Percentiles rank a stretch among this genome's conserved stretches.
These are phyloP conservation scores for Dactylellina drechsleri DNA, from an alignment of 2,329 filamentous ascomycete species.

Conservation along the genomic window DNA sequence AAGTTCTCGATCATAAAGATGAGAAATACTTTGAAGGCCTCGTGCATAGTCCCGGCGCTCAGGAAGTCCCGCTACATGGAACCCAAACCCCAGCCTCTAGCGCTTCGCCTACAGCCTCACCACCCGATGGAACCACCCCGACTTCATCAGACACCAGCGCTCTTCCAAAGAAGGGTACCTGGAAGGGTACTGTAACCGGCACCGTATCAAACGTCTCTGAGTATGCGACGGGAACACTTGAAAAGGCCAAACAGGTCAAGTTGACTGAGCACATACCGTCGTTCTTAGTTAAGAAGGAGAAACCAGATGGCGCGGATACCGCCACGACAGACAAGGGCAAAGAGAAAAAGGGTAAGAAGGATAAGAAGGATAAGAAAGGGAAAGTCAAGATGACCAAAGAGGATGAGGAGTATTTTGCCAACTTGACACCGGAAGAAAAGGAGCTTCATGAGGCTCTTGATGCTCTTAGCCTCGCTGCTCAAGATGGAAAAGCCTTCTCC, in stretches of 20 bases:
- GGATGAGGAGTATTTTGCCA: constrained; percentile 40
- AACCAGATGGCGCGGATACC: constrained; percentile 55
- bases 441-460: constrained; percentile 85
- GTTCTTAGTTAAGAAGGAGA: constrained; percentile 55
- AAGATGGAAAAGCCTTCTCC: constrained; percentile 83
- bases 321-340: constrained; percentile 42
- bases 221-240: constrained; percentile 31
- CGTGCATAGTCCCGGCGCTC: constrained; percentile 28
- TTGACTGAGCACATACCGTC: constrained; percentile 48
- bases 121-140: constrained; percentile 43
- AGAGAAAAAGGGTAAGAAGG: constrained; percentile 50
- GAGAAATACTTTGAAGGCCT: constrained; percentile 52
- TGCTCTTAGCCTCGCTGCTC: constrained; percentile 81
- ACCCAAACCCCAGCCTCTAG: constrained; percentile 31
- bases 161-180: constrained; percentile 38
- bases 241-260: constrained; percentile 52
- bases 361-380: constrained; percentile 59
- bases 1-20: constrained; percentile 49
- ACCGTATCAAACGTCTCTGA: constrained; percentile 9
- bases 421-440: constrained; percentile 66
- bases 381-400: constrained; percentile 56
- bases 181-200: constrained; percentile 34
- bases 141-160: constrained; percentile 26
- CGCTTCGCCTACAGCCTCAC: constrained; percentile 47
- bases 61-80: constrained; percentile 31